Evolutionary conservation across 345 rosid species (phyloP).

Genomic region (Euphorbia tirucalli): DNA sequence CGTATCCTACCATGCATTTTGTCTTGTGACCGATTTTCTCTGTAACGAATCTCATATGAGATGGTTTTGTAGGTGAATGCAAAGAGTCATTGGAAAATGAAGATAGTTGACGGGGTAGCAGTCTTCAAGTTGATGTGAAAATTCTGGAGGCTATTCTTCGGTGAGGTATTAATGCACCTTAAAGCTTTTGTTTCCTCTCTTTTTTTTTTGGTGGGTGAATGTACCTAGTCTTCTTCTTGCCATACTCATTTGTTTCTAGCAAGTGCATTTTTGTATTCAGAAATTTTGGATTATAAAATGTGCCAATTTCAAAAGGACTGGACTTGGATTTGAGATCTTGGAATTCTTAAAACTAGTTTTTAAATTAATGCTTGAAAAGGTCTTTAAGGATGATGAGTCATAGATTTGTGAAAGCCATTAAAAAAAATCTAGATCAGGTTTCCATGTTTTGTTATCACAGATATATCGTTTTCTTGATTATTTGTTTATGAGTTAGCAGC

Average conservation of each 20-base stretch:
- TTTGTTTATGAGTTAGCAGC: no score
- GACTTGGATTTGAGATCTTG: no score
- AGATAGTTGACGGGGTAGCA: slow-evolving; percentile 8
- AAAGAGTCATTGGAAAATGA: slow-evolving; percentile 16
- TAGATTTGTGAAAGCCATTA: no score
- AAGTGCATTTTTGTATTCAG: no score
- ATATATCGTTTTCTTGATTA: no score
- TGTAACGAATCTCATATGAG: slow-evolving; percentile 13
- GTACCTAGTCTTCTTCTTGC: no score
- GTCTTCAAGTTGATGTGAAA: slow-evolving; percentile 15
- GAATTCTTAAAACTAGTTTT: not conserved
- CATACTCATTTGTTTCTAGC: no score
- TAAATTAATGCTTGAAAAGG: not conserved
- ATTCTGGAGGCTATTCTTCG: slow-evolving; percentile 13
- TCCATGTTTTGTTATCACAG: no score
- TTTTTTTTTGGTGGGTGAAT: no score
- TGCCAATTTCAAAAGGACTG: no score
- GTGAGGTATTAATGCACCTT: slow-evolving; percentile 23
- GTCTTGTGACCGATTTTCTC: slow-evolving; percentile 23
- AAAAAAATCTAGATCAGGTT: no score
- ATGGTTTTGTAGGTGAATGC: slow-evolving; percentile 22
- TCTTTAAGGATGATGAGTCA: not conserved
- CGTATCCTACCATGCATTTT: slow-evolving; percentile 4
- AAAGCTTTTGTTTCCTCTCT: slow-evolving; percentile 2
- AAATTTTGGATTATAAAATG: no score